These are phyloP conservation scores for Yarrowia osloensis DNA, from an alignment of 805 yeast species.

Conservation along the genomic window DNA sequence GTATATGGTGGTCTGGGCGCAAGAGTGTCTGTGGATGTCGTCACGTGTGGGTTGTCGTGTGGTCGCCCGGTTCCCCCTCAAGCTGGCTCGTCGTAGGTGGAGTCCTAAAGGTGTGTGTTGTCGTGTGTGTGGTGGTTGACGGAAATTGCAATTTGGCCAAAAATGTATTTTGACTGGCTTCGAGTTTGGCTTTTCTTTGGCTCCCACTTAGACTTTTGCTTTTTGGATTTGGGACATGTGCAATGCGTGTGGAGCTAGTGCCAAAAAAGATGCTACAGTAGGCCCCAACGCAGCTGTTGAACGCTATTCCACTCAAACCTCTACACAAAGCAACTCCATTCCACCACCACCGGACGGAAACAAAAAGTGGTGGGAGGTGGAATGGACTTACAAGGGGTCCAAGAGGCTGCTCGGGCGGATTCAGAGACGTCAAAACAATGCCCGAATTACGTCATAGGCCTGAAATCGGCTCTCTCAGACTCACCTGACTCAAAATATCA, in stretches of 20 bases:
- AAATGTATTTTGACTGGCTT: conserved; percentile 21
- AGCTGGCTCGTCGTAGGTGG: neutral
- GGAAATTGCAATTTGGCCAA: conserved; percentile 1
- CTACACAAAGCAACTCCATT: neutral
- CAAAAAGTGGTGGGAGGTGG: too few relatives aligned
- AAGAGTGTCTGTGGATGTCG: neutral
- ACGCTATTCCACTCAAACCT: neutral
- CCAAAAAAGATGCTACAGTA: conserved; percentile 5
- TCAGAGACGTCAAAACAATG: too few relatives aligned
- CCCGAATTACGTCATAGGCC: too few relatives aligned
- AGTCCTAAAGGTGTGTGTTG: neutral
- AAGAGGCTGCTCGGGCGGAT: too few relatives aligned
- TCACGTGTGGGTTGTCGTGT: neutral
- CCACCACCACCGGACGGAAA: neutral
- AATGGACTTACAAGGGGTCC: too few relatives aligned
- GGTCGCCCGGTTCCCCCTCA: neutral
- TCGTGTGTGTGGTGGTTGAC: conserved; percentile 8
- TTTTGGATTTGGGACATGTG: conserved; percentile 23
- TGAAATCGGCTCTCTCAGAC: too few relatives aligned
- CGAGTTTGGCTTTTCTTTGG: conserved; percentile 1
- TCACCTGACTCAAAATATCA: too few relatives aligned
- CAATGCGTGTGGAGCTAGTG: conserved; percentile 23
- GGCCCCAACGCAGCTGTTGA: conserved; percentile 26
- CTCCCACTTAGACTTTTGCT: neutral
- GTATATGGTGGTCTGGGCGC: neutral